Evolutionary conservation across 805 yeast genomes (phyloP), one percentile per base, ranked within the genome.

Genomic region (Lipomyces orientalis): DNA sequence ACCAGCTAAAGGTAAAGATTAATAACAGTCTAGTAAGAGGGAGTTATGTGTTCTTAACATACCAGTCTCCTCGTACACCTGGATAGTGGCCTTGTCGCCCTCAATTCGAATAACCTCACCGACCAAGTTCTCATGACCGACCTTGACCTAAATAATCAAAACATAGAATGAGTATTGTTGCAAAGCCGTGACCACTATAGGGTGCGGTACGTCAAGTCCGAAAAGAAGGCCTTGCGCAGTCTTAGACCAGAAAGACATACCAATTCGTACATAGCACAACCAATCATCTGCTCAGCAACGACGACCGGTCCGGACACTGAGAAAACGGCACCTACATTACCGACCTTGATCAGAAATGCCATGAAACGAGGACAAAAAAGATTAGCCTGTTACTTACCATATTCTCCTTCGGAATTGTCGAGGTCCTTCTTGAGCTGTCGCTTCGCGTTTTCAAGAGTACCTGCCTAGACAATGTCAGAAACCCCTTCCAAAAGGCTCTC

Each of bases 261-360:
- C 81, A 95, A 86, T 80, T 95, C 99, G 86, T 95, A 94, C 99
- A 95, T 95, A 76, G 98, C 98, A 87, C 98, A 92, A 71, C 99
- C 99, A 81, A 93, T 91, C 98, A 95, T 93, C 83, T 95, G 90
- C 81, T 95, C 98, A 60, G 99, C 99, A 60, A 95, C 89, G 63
- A 95, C 90, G 75, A 95, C 99, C 34, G 99, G 98, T 76, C 99
- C 99, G 25, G 98, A 93, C 60, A 95, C 98, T 39, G 98, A 92
- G 82, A 88, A 93, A 76, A 95, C 90, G 73, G 80, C 74, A 35
- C 83, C 77, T 73, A 25, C 12, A 29, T 3, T 19, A 60, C 10
- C 7, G 46, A 43, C 19, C 25, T 61, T n/a, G 46, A 54, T 46
- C 49, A 43, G 37, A 34, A 54, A 60, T 29, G 68, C 34, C 2